Evolutionary conservation across 495 filamentous ascomycete genomes (phyloP), one percentile per base, ranked within the genome.

Genomic region (Penicillium lividum): DNA sequence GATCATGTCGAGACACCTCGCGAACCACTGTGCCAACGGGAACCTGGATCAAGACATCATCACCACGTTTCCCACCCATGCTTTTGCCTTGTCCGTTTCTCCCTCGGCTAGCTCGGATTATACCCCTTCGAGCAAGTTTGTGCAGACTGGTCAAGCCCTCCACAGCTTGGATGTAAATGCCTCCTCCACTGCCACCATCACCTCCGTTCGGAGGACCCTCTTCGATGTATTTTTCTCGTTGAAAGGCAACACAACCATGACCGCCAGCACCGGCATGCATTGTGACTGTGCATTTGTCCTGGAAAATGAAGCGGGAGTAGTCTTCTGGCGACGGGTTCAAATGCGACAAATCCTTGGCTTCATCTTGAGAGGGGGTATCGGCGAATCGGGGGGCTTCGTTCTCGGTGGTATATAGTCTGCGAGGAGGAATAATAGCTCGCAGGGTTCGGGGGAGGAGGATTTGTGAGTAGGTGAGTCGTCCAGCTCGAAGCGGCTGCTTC

Each of bases 141-240:
- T 98, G 92, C 53, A 98, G 74, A 57, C 90, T 94, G 1, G 90
- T 97, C 68, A 97, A 86, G 56, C 91, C 91, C 43, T 87, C 86
- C 8, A 96, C 86, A 4, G 94, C 93, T 71, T 97, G 95, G 54
- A 98, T 94, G 75, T 94, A 98, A 59, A 98, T 77, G 64, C 87
- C 93, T 18, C 94, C 94, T 46, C 94, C 94, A 51, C 82, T 88
- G 13, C 94, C 94, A 30, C 94, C 94, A 71, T 98, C 91, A 49
- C 94, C 94, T 48, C 94, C 95, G 72, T 98, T 97, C n/a, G 94
- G 80, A n/a, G 93, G 93, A 0, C 94, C 94, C 53, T 91, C 82
- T 47, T 85, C 81, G 25, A 97, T 79, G 70, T 85, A 98, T 57
- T 92, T 92, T 63, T 98, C 94, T 3, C 92, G 86, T 38, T 95